phyloP scores from a whole-genome alignment of 1,284 basidiomycete genomes.

The Rhodofomes roseus region DNA sequence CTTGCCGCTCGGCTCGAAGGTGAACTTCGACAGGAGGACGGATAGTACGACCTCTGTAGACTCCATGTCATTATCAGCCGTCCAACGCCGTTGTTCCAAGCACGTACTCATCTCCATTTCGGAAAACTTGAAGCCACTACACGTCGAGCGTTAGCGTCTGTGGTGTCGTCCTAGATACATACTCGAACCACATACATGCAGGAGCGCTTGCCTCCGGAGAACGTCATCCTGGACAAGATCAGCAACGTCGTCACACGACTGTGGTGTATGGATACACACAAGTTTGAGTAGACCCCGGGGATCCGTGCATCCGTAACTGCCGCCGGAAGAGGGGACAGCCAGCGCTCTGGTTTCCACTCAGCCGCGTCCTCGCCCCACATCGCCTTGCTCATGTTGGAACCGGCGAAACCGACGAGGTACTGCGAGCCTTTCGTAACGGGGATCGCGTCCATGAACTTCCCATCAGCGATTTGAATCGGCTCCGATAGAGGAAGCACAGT shows the following conservation, averaged over 20 bases:
- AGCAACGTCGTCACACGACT: not conserved
- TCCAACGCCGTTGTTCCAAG: too few relatives aligned
- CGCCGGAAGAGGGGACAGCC: conserved; percentile 4
- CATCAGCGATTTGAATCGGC: conserved; percentile 22
- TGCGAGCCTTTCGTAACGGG: conserved; percentile 42
- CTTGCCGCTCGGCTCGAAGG: conserved; percentile 16
- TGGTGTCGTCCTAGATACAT: too few relatives aligned
- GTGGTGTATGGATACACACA: not conserved
- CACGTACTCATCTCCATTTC: conserved; percentile 16
- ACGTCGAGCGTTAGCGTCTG: not conserved
- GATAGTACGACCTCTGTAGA: conserved; percentile 17
- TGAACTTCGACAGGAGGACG: conserved; percentile 17
- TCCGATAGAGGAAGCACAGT: conserved; percentile 22
- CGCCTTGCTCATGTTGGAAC: conserved; percentile 40
- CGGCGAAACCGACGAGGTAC: conserved; percentile 42
- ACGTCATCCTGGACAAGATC: conserved; percentile 28
- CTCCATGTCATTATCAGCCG: not conserved
- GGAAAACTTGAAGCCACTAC: conserved; percentile 14
- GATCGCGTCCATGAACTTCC: conserved; percentile 34
- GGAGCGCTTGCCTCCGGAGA: conserved; percentile 27
- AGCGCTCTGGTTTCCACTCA: conserved; percentile 41
- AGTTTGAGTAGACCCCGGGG: conserved; percentile 8
- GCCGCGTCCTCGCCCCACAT: conserved; percentile 55
- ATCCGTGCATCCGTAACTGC: conserved; percentile 8
- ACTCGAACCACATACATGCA: conserved; percentile 32